Base-by-base conservation (phyloP, 495 filamentous ascomycete genomes). In the Aspergillus conjunctus region DNA sequence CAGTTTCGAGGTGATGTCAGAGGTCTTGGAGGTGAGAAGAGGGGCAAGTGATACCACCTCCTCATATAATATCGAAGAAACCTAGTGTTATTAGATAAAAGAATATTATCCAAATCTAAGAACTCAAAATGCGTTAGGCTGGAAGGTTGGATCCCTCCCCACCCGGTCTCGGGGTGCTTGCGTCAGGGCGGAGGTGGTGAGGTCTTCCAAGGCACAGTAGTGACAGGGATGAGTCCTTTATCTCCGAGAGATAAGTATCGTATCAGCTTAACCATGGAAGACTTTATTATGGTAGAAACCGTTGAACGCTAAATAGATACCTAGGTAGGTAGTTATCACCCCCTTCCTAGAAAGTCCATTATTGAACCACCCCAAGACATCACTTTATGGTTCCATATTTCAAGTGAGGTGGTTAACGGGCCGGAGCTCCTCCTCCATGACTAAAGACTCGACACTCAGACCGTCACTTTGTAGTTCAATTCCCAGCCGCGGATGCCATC, bases 101-200 rank as follows among this genome's bases (percentile, higher is more conserved):
- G 26, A 26, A 26, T 26, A n/a, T n/a, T n/a, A n/a, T n/a, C n/a
- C n/a, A n/a, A n/a, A n/a, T n/a, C 43, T n/a, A 46, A 46, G 43
- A 46, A 8, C 44, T 21, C 8, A 18, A 46, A 17, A 21, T 10
- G 10, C 4, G 17, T 7, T 10, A 48, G 7, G 17, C 4, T 43
- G 14, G 14, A 43, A 43, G 21, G 44, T 48, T 48, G n/a, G 15
- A 17, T 46, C 18, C 43, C 14, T 46, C 48, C 48, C 48, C 48
- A 51, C 48, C 48, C 18, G 6, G 48, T 15, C 21, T 20, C n/a
- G 22, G 33, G 34, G 58, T 54, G 58, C 17, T 54, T 60, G 50
- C 58, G 50, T 60, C 50, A 60, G 54, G 54, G 39, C 20, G 49
- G 49, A 51, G 49, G 30, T 51, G 22, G 20, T 48, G 44, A 48